Base-by-base conservation (phyloP, 257 asterid genomes). In the Fraxinus anomala region DNA sequence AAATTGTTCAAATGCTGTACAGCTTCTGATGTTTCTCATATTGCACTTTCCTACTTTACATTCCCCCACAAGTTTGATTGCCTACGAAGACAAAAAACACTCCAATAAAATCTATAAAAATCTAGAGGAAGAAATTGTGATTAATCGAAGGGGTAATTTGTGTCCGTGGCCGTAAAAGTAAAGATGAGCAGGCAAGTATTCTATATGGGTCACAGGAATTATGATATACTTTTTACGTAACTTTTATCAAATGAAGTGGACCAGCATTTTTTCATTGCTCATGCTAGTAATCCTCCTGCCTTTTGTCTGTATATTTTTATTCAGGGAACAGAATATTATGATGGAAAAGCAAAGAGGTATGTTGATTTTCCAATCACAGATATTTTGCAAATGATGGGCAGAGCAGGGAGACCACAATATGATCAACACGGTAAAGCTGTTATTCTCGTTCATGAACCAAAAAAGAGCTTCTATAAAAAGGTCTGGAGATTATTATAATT, bases 341-440 rank as follows among this genome's bases (percentile, higher is more conserved):
- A 95, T 86, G 99, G 89, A 78, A 95, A 93, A 82, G 69, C 98
- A 70, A 93, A 95, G 88, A 86, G 99, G 84, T 95, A 95, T 77
- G 93, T 95, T 72, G 99, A 95, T 88, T 93, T 93, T 82, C 99
- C 99, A 36, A 93, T 95, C 73, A 95, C 99, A 10, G 99, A 95
- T 88, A 93, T 95, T 74, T 78, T 95, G 76, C 99, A 95, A 87
- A 95, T 95, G 99, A 95, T 95, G 99, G 99, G 99, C 74, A 89
- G 99, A 87, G 99, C 99, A 72, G 99, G 99, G 40, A 92, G 99
- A 73, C 99, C 99, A 81, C 99, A 95, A 83, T 95, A 76, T 74
- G 99, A 95, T 82, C 99, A 95, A 87, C 98, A 93, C 40, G 99
- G 99, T 37, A 95, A 95, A 85, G 97, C 98, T 84, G 94, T 95